A percentile compares a stretch with the other conserved stretches of the same genome.
phyloP scores from a whole-genome alignment of 2,329 filamentous ascomycete species.

The Pseudogymnoascus verrucosus region DNA sequence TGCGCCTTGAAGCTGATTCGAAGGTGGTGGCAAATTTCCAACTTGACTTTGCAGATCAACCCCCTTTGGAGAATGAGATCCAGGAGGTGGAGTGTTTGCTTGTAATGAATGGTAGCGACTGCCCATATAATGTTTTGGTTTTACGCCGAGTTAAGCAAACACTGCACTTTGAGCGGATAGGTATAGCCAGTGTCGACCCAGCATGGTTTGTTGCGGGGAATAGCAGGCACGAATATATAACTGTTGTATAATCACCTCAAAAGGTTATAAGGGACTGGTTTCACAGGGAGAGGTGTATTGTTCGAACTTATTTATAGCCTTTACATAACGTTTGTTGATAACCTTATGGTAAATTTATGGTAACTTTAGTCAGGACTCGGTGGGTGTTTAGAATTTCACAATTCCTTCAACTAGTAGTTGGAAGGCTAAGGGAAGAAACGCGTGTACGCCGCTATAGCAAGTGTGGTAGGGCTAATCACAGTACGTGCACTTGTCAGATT shows the following conservation, averaged over 20 bases:
- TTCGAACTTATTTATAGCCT: too few relatives aligned
- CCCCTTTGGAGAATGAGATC: neutral
- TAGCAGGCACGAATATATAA: constrained; percentile 10
- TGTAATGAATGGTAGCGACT: constrained; percentile 1
- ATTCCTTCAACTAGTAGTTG: neutral
- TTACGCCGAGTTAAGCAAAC: constrained; percentile 5
- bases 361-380: too few relatives aligned
- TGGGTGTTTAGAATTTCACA: neutral
- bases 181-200: constrained; percentile 10
- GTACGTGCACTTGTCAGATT: neutral
- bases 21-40: neutral
- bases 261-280: neutral
- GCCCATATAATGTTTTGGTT: constrained; percentile 8
- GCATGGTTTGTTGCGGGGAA: constrained; percentile 9
- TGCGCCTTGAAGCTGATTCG: neutral
- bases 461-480: neutral
- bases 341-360: too few relatives aligned
- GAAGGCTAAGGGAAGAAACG: neutral
- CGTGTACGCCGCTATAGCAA: neutral
- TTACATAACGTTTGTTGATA: too few relatives aligned
- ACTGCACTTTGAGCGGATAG: constrained; percentile 12
- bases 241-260: constrained; percentile 7
- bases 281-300: neutral
- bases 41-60: constrained; percentile 9
- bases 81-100: constrained; percentile 10